Evolutionary conservation across 305 asterid genomes (phyloP), one percentile per base, ranked within the genome.

Genomic region (Stenogyne calaminthoides): DNA sequence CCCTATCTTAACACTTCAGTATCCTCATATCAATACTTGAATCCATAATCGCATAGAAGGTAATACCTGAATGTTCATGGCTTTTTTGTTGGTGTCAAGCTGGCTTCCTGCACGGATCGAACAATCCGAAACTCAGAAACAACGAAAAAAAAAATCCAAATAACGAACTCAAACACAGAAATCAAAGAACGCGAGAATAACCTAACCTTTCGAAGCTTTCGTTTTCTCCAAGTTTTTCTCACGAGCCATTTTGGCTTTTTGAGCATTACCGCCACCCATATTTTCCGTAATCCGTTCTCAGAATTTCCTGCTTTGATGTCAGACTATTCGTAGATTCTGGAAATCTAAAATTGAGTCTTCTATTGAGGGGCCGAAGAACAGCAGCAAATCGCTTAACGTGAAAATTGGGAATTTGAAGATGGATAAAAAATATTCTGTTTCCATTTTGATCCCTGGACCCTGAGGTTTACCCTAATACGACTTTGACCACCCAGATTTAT

Each of bases 231-330:
- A 25, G 58, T 84, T 87, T 84, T 73, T 84, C 66, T 87, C 89
- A 4, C 89, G 84, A 59, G 89, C 88, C 91, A 84, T 87, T 78
- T 83, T 87, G 44, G 88, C 68, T 25, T 87, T 87, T 67, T 87
- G 88, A 18, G 57, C 88, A 20, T 87, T 87, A 57, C 89, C 89
- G 64, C 91, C 89, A 57, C 91, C 89, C 89, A 87, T 81, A n/a
- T 4, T 56, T 61, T 37, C n/a, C 67, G 34, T 34, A 60, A 60
- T 39, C 12, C 16, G 57, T n/a, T 10, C 7, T 62, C 18, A 20
- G 3, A 10, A 29, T 49, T 63, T 49, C 39, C 57, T 15, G 9
- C 7, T 46, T 40, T 1, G 44, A 16, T 39, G 62, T 63, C 20
- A 16, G 29, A 77, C 51, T 19, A 7, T 12, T 29, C 22, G 57